These are phyloP conservation scores for Dryas integrifolia DNA, from an alignment of 331 rosid species.

Conservation along the genomic window DNA sequence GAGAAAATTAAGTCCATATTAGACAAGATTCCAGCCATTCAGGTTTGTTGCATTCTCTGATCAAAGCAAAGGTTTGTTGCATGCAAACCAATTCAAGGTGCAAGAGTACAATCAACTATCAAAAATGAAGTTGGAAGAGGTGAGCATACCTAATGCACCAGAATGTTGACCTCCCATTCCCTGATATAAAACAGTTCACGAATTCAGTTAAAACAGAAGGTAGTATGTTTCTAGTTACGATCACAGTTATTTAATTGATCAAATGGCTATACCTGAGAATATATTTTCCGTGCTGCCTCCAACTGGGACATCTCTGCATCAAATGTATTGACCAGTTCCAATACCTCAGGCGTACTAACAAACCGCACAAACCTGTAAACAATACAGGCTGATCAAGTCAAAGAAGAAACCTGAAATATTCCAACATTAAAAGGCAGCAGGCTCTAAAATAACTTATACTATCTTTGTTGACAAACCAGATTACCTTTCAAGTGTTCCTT, in stretches of 20 bases:
- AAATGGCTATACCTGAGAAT: conserved; percentile 62
- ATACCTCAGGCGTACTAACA: conserved; percentile 83
- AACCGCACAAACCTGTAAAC: conserved; percentile 80
- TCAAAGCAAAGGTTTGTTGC: neutral
- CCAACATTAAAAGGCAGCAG: neutral
- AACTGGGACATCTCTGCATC: conserved; percentile 94
- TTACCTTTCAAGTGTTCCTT: conserved; percentile 96
- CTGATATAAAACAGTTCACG: conserved; percentile 45
- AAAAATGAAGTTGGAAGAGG: conserved; percentile 4
- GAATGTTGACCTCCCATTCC: conserved; percentile 66
- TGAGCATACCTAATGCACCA: conserved; percentile 60
- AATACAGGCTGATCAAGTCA: conserved; percentile 13
- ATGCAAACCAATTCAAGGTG: conserved; percentile 5
- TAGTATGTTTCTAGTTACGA: neutral
- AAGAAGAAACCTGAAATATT: conserved; percentile 19
- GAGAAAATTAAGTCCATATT: conserved; percentile 1
- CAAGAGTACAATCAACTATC: conserved; percentile 9
- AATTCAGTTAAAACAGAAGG: conserved; percentile 25
- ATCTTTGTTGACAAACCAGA: conserved; percentile 4
- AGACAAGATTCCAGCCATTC: conserved; percentile 2
- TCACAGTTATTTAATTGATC: conserved; percentile 15
- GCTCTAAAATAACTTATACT: conserved; percentile 3
- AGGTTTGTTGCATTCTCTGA: neutral
- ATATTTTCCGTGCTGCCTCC: conserved; percentile 77
- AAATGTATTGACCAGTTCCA: conserved; percentile 72